Conservation (phyloP, 1,139 yeast species). For the Yamadazyma buinensis region DNA sequence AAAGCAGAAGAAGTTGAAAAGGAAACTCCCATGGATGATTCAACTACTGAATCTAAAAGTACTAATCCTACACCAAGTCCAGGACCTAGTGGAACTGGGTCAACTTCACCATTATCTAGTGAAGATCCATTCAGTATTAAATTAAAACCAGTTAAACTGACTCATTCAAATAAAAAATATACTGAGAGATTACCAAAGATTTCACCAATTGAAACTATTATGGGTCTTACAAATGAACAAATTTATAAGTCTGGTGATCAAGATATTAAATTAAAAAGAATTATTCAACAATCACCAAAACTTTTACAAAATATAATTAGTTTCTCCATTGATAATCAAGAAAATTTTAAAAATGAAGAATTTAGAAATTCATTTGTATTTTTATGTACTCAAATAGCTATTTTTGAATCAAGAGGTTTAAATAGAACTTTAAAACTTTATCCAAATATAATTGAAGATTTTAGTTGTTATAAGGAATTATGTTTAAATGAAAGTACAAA, state of each 20-base stretch:
- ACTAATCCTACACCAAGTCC: too few relatives aligned
- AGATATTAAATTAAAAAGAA: constrained; percentile 41
- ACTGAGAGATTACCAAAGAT: constrained; percentile 33
- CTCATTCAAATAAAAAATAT: constrained; percentile 26
- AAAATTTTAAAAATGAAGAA: constrained; percentile 26
- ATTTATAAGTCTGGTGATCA: constrained; percentile 28
- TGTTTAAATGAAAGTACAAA: constrained; percentile 34
- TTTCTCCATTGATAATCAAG: constrained; percentile 24
- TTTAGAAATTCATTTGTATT: constrained; percentile 18
- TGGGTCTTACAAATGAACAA: constrained; percentile 39
- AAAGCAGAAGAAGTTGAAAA: too few relatives aligned
- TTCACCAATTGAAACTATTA: constrained; percentile 35
- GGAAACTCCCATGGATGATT: too few relatives aligned
- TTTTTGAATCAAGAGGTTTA: constrained; percentile 39
- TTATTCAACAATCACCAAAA: constrained; percentile 21
- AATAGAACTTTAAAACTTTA: constrained; percentile 23
- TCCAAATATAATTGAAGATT: constrained; percentile 28
- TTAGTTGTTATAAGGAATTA: constrained; percentile 33
- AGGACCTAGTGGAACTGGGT: too few relatives aligned
- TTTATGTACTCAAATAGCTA: constrained; percentile 36
- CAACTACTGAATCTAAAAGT: too few relatives aligned
- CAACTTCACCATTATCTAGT: neutral
- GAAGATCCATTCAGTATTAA: constrained; percentile 28
- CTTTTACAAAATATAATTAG: constrained; percentile 11
- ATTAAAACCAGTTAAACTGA: constrained; percentile 28